Percentiles rank a stretch among this genome's conserved stretches.
phyloP scores from a whole-genome alignment of 495 filamentous ascomycete genomes.

The Elasticomyces elasticus region DNA sequence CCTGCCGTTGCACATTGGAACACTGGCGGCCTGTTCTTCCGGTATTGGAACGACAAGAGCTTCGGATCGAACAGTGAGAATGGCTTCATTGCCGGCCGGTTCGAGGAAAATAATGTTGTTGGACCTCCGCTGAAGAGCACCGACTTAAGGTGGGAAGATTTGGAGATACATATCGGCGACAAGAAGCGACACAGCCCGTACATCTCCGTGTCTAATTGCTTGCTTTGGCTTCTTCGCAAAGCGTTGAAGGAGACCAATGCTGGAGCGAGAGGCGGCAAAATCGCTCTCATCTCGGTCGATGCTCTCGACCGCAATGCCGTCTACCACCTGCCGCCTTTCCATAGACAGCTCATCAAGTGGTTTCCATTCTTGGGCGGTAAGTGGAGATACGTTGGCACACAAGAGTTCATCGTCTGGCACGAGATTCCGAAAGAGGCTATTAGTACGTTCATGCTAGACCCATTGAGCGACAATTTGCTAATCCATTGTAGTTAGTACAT shows the following conservation, averaged over 20 bases:
- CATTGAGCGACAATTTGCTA: too few relatives aligned
- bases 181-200: not conserved
- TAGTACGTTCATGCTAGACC: too few relatives aligned
- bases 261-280: not conserved
- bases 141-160: not conserved
- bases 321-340: not conserved
- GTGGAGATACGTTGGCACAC: not conserved
- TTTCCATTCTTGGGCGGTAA: not conserved
- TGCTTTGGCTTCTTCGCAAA: not conserved
- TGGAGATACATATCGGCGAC: constrained; percentile 1
- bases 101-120: not conserved
- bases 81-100: constrained; percentile 1
- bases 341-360: not conserved
- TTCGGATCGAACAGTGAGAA: not conserved
- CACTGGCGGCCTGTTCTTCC: not conserved
- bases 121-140: not conserved
- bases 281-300: not conserved
- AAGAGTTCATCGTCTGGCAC: constrained; percentile 1
- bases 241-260: not conserved
- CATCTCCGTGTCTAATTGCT: not conserved
- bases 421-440: not conserved
- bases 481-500: too few relatives aligned
- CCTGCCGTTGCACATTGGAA: not conserved
- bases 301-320: not conserved
- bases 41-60: constrained; percentile 5